Base-by-base conservation (phyloP, 208 protist species). In the Endotrypanum monterogeii region DNA sequence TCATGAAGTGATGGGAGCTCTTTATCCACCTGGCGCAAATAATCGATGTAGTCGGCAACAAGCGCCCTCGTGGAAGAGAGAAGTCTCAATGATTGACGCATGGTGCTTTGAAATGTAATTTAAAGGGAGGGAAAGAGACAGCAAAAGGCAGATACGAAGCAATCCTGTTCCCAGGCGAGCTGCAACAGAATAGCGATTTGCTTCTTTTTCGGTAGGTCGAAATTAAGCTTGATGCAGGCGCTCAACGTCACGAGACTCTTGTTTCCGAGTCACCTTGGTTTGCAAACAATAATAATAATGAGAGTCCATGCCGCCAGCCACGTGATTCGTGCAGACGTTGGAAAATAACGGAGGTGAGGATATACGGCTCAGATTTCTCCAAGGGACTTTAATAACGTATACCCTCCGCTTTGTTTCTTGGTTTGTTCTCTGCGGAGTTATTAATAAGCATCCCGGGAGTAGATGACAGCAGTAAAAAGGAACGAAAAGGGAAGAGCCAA, bases 1-100 rank as follows among this genome's bases (percentile, higher is more conserved):
- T 94, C 84, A 37, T 88, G 76, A 18, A 96, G 81, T 8, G 84
- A 75, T 18, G 83, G 85, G 14, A 95, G 78, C 58, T 96, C 88
- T 67, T 85, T 76, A 44, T 90, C 82, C 30, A 76, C 70, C 73
- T 84, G 78, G 68, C 79, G 78, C 51, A 96, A 66, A 75, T 96
- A 87, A 16, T 93, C 87, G 4, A 94, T 37, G 60, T 91, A 96
- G 30, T 80, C 83, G 7, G 81, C 84, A 60, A 80, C 60, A 65
- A 78, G 67, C 14, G 77, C 58, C 46, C 83, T 85, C n/a, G 73
- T 67, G 54, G 48, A 62, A 65, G 44, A 70, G 16, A 80, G 60
- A 69, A 85, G 44, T 12, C 32, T n/a, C 30, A 54, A 46, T 65
- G 76, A 71, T 1, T 68, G 54, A 30, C 56, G 70, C 76, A 78